A percentile compares a stretch with the other conserved stretches of the same genome.
phyloP scores from a whole-genome alignment of 805 yeast species.

The Metschnikowia continentalis region DNA sequence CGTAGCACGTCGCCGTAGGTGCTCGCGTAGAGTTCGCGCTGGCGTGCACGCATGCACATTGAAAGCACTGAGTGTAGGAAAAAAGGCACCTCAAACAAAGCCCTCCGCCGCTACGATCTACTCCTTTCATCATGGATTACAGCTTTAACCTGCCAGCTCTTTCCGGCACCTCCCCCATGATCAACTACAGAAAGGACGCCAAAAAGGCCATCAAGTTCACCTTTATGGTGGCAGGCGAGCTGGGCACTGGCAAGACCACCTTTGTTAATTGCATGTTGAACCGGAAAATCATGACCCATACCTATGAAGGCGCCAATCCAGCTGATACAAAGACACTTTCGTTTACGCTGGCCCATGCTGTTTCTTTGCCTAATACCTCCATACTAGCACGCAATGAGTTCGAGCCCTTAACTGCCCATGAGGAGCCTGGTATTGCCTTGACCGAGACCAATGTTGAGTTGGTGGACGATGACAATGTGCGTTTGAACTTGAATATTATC shows the following conservation, averaged over 20 bases:
- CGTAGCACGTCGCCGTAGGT: too few species aligned
- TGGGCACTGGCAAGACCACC: constrained; percentile 76
- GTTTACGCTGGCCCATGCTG: constrained; percentile 54
- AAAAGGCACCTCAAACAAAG: constrained; percentile 1
- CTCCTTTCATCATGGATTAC: constrained; percentile 14
- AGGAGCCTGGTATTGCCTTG: constrained; percentile 73
- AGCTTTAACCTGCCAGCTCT: constrained; percentile 27
- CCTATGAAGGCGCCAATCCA: constrained; percentile 36
- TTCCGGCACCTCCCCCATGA: constrained; percentile 36
- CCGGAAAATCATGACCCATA: constrained; percentile 57
- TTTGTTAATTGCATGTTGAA: constrained; percentile 66
- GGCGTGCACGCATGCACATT: background rate
- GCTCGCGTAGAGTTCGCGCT: background rate
- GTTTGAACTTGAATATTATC: constrained; percentile 54
- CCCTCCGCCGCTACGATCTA: background rate
- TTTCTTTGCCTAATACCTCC: constrained; percentile 50
- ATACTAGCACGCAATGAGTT: constrained; percentile 54
- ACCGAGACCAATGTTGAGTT: constrained; percentile 63
- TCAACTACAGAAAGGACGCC: constrained; percentile 59
- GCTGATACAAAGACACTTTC: constrained; percentile 49
- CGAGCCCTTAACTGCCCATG: constrained; percentile 54
- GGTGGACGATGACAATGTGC: constrained; percentile 54
- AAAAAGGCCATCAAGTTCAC: constrained; percentile 73
- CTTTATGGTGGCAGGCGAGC: constrained; percentile 65
- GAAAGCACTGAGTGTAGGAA: background rate